Evolutionary conservation across 2,329 filamentous ascomycete genomes (phyloP).

Genomic region (Paracoccidioides lutzii): DNA sequence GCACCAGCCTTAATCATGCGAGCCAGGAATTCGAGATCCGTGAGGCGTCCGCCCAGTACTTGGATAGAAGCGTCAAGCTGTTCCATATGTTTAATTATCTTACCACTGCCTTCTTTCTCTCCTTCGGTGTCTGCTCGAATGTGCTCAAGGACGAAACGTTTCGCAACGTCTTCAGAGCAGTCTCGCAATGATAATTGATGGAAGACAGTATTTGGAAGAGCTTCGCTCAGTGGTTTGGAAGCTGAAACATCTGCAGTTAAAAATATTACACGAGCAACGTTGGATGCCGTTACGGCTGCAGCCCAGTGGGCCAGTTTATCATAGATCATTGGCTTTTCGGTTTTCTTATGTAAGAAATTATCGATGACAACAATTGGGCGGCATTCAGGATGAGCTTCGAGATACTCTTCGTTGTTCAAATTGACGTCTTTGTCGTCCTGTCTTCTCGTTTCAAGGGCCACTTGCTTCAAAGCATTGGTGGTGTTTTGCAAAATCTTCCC

Average conservation of each 20-base stretch:
- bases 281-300: constrained; percentile 68
- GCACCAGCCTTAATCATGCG: constrained; percentile 79
- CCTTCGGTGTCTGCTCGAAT: constrained; percentile 34
- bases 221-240: constrained; percentile 73
- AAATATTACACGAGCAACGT: constrained; percentile 89
- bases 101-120: constrained; percentile 34
- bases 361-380: constrained; percentile 78
- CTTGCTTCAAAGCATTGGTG: constrained; percentile 61
- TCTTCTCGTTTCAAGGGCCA: constrained; percentile 56
- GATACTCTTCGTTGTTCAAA: constrained; percentile 69
- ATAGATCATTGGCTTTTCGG: constrained; percentile 52
- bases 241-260: constrained; percentile 81
- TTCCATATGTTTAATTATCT: constrained; percentile 41
- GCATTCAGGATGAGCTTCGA: constrained; percentile 77
- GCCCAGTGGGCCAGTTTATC: constrained; percentile 84
- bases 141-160: constrained; percentile 77
- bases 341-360: constrained; percentile 74
- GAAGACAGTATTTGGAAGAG: constrained; percentile 83
- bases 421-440: constrained; percentile 61
- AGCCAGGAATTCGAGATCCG: constrained; percentile 88
- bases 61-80: constrained; percentile 74
- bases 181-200: constrained; percentile 75
- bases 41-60: constrained; percentile 78
- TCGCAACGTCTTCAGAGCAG: constrained; percentile 72
- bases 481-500: constrained; percentile 83